Conservation (phyloP, 768 basidiomycete species). For the Hygrocybe coccinea region DNA sequence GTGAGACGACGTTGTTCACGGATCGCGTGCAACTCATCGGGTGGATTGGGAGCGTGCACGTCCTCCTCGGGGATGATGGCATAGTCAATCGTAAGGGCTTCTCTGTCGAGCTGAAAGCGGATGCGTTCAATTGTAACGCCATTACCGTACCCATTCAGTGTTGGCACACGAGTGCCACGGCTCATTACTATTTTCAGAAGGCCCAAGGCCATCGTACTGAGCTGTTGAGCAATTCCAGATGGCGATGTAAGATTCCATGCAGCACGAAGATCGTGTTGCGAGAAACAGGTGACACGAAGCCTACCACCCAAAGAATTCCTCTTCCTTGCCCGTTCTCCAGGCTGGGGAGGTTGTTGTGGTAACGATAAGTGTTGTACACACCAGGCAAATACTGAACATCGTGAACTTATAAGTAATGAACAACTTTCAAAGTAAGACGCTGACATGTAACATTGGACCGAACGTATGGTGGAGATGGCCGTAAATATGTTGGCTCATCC, state of each 20-base stretch:
- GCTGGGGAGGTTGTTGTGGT: slow-evolving; percentile 22
- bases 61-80: slow-evolving; percentile 75
- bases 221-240: slow-evolving; percentile 65
- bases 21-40: slow-evolving; percentile 50
- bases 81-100: slow-evolving; percentile 80
- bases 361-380: slow-evolving; percentile 71
- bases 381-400: slow-evolving; percentile 75
- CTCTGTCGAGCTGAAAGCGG: slow-evolving; percentile 75
- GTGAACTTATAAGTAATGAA: slow-evolving; percentile 11
- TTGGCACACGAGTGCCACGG: slow-evolving; percentile 70
- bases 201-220: slow-evolving; percentile 80
- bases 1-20: slow-evolving; percentile 67
- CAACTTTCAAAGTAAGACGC: slow-evolving; percentile 20
- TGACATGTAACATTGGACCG: slow-evolving; percentile 76
- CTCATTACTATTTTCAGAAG: slow-evolving; percentile 76
- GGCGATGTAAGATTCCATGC: slow-evolving; percentile 76
- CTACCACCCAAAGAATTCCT: slow-evolving; percentile 34
- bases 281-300: slow-evolving; percentile 84
- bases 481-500: slow-evolving; percentile 86
- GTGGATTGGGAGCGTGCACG: slow-evolving; percentile 33
- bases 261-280: slow-evolving; percentile 89
- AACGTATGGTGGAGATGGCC: slow-evolving; percentile 89
- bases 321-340: slow-evolving; percentile 30
- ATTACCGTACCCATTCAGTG: slow-evolving; percentile 71
- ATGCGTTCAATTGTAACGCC: slow-evolving; percentile 77